These are phyloP conservation scores for Centella asiatica DNA, from an alignment of 129 eudicot genomes.

Conservation along the genomic window DNA sequence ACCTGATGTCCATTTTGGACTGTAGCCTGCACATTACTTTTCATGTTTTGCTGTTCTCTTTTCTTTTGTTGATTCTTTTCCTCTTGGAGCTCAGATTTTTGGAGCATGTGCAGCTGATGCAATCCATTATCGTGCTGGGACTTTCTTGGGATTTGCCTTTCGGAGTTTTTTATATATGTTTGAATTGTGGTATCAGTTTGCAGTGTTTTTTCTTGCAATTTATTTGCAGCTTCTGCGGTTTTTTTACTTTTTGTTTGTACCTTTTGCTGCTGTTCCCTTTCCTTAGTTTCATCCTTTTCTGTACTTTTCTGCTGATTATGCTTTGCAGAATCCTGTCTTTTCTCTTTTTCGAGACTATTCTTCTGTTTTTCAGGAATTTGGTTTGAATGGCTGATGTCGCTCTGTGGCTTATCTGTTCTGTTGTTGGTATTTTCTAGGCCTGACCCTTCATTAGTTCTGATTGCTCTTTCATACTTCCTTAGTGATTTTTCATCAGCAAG, in stretches of 20 bases:
- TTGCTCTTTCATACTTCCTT: constrained; percentile 13
- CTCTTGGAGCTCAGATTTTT: constrained; percentile 14
- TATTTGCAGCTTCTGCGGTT: constrained; percentile 19
- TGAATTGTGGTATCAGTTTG: constrained; percentile 18
- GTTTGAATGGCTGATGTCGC: constrained; percentile 8
- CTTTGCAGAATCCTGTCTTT: constrained; percentile 8
- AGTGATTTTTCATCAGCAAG: constrained; percentile 11
- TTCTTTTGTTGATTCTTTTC: constrained; percentile 25
- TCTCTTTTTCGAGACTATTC: constrained; percentile 15
- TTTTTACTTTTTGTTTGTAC: constrained; percentile 19
- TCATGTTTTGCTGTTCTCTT: constrained; percentile 25
- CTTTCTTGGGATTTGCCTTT: constrained; percentile 21
- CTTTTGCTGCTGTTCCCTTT: constrained; percentile 15
- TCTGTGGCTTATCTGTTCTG: constrained; percentile 21
- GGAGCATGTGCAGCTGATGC: constrained; percentile 15
- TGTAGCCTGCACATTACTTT: constrained; percentile 18
- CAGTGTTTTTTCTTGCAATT: constrained; percentile 14
- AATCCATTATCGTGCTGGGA: constrained; percentile 6
- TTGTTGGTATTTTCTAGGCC: not conserved
- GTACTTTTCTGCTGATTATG: constrained; percentile 9
- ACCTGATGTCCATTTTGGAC: constrained; percentile 10
- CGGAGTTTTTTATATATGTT: constrained; percentile 23
- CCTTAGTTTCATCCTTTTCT: constrained; percentile 13
- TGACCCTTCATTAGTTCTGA: not conserved
- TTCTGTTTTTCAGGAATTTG: constrained; percentile 17